Evolutionary conservation across 257 asterid genomes (phyloP), one percentile per base, ranked within the genome.

Genomic region (Nicotiana knightiana): DNA sequence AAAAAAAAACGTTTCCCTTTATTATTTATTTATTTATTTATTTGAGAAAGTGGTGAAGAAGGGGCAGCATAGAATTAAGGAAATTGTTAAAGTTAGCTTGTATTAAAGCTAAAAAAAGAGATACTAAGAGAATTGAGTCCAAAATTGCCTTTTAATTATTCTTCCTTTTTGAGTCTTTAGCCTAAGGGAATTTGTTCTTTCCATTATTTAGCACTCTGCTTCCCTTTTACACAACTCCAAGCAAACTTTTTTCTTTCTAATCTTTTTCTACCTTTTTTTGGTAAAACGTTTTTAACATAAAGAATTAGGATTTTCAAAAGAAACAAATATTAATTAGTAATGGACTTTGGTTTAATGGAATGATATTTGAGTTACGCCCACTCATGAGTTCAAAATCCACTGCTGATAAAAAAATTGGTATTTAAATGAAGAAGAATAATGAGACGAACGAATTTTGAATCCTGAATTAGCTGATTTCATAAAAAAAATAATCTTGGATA

Each of bases 161-260:
- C 82, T 86, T 61, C 84, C 28, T 82, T 78, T 51, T 51, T 15
- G 9, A 13, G 28, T 51, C 46, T 75, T 39, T 26, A 24, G 79
- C 63, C 5, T n/a, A 79, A 81, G 78, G 83, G 82, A 65, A 77
- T 84, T 81, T 12, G 75, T 90, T 85, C 92, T 87, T 90, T 85
- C 77, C 79, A 48, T 79, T 26, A 58, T 58, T 58, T 17, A 58
- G 4, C 4, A 58, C 64, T 58, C 64, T 58, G 64, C 64, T 58
- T 75, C 26, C 63, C 16, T 75, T 48, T 26, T 28, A 51, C 26
- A 48, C 17, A 75, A 75, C 30, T 15, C 28, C 9, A 75, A 75
- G 8, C 57, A 51, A 75, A 15, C 46, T 13, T 75, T 75, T 48
- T 75, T 75, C 28, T 28, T 75, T 75, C 53, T 75, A 26, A 48